A percentile compares a stretch with the other conserved stretches of the same genome.
Conservation (phyloP, 2,329 filamentous ascomycete species). For the Byssoonygena ceratinophila region DNA sequence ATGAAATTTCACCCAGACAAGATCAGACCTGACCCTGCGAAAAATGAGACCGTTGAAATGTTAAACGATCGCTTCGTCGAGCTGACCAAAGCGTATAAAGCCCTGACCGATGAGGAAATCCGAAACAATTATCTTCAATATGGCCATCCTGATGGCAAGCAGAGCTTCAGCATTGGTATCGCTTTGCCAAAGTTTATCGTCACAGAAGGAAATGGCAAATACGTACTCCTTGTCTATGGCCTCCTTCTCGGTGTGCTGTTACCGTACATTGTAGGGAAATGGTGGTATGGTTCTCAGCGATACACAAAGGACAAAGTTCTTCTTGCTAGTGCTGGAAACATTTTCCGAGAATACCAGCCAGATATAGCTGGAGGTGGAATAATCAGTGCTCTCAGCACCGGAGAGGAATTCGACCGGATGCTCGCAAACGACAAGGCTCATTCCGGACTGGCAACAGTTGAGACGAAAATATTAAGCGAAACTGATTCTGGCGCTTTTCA, state of each 20-base stretch:
- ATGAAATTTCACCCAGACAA: constrained; percentile 90
- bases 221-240: constrained; percentile 82
- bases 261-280: constrained; percentile 86
- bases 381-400: constrained; percentile 68
- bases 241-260: constrained; percentile 77
- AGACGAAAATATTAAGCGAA: constrained; percentile 63
- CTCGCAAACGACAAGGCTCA: constrained; percentile 71
- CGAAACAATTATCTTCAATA: constrained; percentile 95
- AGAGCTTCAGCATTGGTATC: constrained; percentile 95
- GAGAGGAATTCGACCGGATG: constrained; percentile 70
- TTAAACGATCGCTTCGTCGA: constrained; percentile 88
- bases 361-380: constrained; percentile 70
- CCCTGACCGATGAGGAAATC: constrained; percentile 91
- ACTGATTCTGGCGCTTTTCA: constrained; percentile 42
- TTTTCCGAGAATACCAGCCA: constrained; percentile 89
- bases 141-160: constrained; percentile 94
- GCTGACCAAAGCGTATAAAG: constrained; percentile 94
- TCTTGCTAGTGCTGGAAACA: constrained; percentile 83
- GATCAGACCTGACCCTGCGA: constrained; percentile 65
- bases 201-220: constrained; percentile 88
- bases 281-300: constrained; percentile 96
- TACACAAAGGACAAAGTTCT: constrained; percentile 89
- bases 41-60: constrained; percentile 77
- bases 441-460: constrained; percentile 67
- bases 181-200: constrained; percentile 88